phyloP scores from a whole-genome alignment of 1,284 basidiomycete genomes.

The Cronartium quercuum region DNA sequence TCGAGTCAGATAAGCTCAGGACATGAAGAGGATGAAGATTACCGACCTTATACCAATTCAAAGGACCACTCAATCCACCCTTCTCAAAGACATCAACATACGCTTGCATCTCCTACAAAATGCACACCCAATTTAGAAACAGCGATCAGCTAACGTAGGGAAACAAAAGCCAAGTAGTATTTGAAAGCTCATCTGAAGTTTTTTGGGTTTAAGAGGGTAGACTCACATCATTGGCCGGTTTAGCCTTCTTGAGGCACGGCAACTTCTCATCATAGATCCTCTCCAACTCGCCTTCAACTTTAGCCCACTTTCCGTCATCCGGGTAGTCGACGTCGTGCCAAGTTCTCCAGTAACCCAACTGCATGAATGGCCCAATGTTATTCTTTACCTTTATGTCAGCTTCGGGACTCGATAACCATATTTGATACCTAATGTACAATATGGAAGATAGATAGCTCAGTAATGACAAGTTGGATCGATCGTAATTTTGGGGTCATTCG shows the following conservation, averaged over 20 bases:
- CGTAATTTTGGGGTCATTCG: too few species aligned
- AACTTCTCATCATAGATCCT: neutral
- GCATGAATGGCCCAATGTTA: neutral
- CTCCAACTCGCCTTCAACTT: neutral
- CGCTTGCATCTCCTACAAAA: neutral
- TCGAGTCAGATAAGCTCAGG: neutral
- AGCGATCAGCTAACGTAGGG: too few species aligned
- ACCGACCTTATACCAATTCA: neutral
- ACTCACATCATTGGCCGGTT: neutral
- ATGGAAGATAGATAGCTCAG: too few species aligned
- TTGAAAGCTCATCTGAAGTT: neutral
- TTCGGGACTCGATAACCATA: neutral
- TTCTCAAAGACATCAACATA: neutral
- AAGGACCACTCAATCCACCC: neutral
- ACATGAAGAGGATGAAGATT: neutral
- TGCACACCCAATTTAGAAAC: too few species aligned
- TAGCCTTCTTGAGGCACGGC: too few species aligned
- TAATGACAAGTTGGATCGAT: too few species aligned
- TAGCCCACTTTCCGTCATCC: neutral
- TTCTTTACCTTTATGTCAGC: neutral
- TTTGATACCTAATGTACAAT: slow-evolving; percentile 1
- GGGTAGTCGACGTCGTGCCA: neutral
- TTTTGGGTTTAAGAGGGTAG: neutral
- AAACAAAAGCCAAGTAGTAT: neutral
- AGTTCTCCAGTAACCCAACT: neutral